Evolutionary conservation across 2,329 filamentous ascomycete species (phyloP).

Genomic region (Nigrograna mackinnonii): DNA sequence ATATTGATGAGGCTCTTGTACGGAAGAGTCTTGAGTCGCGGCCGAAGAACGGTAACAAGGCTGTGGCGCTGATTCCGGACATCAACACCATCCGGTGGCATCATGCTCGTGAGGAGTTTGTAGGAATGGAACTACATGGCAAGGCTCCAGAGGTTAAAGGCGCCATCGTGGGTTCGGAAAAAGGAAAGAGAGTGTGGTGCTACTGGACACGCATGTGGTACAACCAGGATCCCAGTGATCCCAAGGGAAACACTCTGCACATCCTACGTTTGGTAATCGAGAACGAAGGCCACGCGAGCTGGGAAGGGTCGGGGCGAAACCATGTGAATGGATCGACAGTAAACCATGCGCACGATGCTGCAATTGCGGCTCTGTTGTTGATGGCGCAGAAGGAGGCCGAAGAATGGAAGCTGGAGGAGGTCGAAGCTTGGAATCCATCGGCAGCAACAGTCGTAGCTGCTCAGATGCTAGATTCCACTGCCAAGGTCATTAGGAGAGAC

Average conservation of each 20-base stretch:
- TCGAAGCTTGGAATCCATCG: slow-evolving; percentile 85
- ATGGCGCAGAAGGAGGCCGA: slow-evolving; percentile 72
- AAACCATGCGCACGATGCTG: slow-evolving; percentile 27
- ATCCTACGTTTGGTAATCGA: slow-evolving; percentile 72
- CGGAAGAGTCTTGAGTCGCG: slow-evolving; percentile 53
- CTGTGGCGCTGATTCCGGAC: slow-evolving; percentile 71
- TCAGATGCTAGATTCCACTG: slow-evolving; percentile 49
- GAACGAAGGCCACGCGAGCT: slow-evolving; percentile 42
- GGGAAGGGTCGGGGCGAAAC: slow-evolving; percentile 14
- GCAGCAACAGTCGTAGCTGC: slow-evolving; percentile 50
- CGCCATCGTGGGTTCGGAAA: slow-evolving; percentile 61
- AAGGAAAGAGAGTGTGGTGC: slow-evolving; percentile 69
- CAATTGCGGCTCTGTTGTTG: slow-evolving; percentile 65
- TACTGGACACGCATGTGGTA: slow-evolving; percentile 71
- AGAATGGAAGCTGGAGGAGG: slow-evolving; percentile 69
- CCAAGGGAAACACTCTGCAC: slow-evolving; percentile 69
- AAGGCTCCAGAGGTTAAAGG: slow-evolving; percentile 67
- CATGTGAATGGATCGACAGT: slow-evolving; percentile 20
- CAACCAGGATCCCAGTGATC: slow-evolving; percentile 56
- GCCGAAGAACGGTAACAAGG: slow-evolving; percentile 48
- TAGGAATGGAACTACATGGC: slow-evolving; percentile 66
- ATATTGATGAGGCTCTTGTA: slow-evolving; percentile 66
- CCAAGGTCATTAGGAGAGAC: slow-evolving; percentile 61
- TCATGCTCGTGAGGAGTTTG: slow-evolving; percentile 79
- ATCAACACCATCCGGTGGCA: slow-evolving; percentile 74